Evolutionary conservation across 2,329 filamentous ascomycete species (phyloP).

Genomic region (Rhynchosporium secalis): DNA sequence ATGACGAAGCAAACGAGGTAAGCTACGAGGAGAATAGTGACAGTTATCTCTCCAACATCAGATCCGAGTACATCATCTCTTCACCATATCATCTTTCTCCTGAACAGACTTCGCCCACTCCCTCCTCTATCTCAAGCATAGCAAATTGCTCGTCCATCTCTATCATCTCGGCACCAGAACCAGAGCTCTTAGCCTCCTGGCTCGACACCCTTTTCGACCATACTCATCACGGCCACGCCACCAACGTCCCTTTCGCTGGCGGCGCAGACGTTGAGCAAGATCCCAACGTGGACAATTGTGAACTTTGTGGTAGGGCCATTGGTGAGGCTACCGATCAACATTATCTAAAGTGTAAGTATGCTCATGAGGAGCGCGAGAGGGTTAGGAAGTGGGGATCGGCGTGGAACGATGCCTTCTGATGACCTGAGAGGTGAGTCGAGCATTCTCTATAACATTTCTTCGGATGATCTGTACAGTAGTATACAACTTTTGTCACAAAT

Average conservation of each 20-base stretch:
- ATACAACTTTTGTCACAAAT: no score
- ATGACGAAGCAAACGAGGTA: not conserved
- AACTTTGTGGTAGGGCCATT: conserved; percentile 18
- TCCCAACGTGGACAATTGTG: conserved; percentile 16
- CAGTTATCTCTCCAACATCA: not conserved
- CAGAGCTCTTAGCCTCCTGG: conserved; percentile 12
- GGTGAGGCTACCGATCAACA: conserved; percentile 26
- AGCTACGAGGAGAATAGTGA: not conserved
- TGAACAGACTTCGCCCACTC: not conserved
- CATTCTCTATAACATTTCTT: not conserved
- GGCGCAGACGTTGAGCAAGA: conserved; percentile 16
- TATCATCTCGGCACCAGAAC: not conserved
- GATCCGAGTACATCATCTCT: not conserved
- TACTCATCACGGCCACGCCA: conserved; percentile 12
- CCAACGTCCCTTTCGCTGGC: conserved; percentile 9
- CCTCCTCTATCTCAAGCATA: not conserved
- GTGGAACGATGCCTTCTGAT: not conserved
- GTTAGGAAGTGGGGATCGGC: not conserved
- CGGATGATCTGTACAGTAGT: no score
- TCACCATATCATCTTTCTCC: not conserved
- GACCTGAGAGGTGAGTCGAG: not conserved
- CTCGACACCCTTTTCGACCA: conserved; percentile 14
- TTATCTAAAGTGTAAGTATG: conserved; percentile 25
- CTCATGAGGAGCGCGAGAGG: conserved; percentile 24
- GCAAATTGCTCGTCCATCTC: not conserved